These are phyloP conservation scores for Phoma sp. DNA, from an alignment of 2,329 filamentous ascomycete species.

Conservation along the genomic window DNA sequence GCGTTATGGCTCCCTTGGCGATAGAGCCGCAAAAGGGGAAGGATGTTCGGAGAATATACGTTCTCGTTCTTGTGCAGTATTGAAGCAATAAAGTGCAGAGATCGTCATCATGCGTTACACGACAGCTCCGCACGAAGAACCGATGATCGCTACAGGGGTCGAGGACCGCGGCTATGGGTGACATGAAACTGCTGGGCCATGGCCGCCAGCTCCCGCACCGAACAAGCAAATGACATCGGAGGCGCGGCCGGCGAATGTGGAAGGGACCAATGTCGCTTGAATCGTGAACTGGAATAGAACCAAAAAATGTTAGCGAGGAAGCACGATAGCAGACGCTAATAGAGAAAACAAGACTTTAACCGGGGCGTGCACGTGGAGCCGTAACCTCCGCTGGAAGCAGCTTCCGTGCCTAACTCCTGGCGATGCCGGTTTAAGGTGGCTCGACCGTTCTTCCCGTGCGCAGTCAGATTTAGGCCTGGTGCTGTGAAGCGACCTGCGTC, in stretches of 20 bases:
- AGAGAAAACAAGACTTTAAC: conserved; percentile 1
- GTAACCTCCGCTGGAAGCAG: neutral
- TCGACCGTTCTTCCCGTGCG: conserved; percentile 7
- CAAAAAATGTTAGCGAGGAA: neutral
- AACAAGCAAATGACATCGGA: neutral
- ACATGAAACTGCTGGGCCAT: neutral
- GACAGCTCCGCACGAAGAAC: neutral
- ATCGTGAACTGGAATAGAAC: neutral
- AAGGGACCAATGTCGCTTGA: neutral
- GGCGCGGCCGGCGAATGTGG: neutral
- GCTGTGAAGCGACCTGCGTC: conserved; percentile 1
- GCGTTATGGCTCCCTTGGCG: neutral
- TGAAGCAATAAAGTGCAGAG: neutral
- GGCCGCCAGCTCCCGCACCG: neutral
- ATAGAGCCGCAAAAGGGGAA: neutral
- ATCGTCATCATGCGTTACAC: neutral
- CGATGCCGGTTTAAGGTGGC: conserved; percentile 1
- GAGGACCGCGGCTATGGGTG: neutral
- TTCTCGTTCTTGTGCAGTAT: neutral
- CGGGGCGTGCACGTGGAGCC: conserved; percentile 8
- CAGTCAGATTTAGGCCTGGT: conserved; percentile 2
- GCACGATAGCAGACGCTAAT: conserved; percentile 2
- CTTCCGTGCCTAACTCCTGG: conserved; percentile 3
- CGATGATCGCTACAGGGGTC: conserved; percentile 7
- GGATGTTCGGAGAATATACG: conserved; percentile 1